phyloP scores from a whole-genome alignment of 768 basidiomycete genomes.

The Phaeolepiota aurea region DNA sequence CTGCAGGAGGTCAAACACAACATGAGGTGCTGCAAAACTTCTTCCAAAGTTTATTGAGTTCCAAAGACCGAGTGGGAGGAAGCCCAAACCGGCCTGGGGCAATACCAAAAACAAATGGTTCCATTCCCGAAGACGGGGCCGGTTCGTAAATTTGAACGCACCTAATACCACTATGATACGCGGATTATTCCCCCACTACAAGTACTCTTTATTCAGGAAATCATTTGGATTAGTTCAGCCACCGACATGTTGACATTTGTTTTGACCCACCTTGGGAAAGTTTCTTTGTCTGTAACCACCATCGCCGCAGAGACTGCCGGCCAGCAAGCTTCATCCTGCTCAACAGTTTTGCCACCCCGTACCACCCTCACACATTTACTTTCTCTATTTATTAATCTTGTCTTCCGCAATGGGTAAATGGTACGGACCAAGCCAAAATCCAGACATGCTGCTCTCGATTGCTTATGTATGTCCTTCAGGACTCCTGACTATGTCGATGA shows the following conservation, averaged over 20 bases:
- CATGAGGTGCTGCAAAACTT: slow-evolving; percentile 84
- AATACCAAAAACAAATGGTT: slow-evolving; percentile 15
- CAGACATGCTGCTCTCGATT: neutral
- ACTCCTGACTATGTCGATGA: slow-evolving; percentile 66
- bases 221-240: slow-evolving; percentile 11
- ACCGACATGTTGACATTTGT: slow-evolving; percentile 25
- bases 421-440: slow-evolving; percentile 24
- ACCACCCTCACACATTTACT: slow-evolving; percentile 12
- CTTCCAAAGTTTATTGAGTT: slow-evolving; percentile 74
- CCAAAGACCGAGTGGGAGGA: slow-evolving; percentile 45
- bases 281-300: slow-evolving; percentile 20
- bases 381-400: slow-evolving; percentile 13
- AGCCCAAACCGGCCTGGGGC: slow-evolving; percentile 9
- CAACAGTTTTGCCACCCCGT: slow-evolving; percentile 2
- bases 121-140: slow-evolving; percentile 20
- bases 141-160: neutral
- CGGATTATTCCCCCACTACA: no score
- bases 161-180: neutral
- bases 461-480: slow-evolving; percentile 29
- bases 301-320: slow-evolving; percentile 10
- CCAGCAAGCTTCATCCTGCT: neutral
- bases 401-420: slow-evolving; percentile 60
- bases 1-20: slow-evolving; percentile 47
- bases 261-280: slow-evolving; percentile 14
- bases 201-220: no score